Conservation (phyloP, 2,329 filamentous ascomycete genomes). For the Leptographium radiaticola region DNA sequence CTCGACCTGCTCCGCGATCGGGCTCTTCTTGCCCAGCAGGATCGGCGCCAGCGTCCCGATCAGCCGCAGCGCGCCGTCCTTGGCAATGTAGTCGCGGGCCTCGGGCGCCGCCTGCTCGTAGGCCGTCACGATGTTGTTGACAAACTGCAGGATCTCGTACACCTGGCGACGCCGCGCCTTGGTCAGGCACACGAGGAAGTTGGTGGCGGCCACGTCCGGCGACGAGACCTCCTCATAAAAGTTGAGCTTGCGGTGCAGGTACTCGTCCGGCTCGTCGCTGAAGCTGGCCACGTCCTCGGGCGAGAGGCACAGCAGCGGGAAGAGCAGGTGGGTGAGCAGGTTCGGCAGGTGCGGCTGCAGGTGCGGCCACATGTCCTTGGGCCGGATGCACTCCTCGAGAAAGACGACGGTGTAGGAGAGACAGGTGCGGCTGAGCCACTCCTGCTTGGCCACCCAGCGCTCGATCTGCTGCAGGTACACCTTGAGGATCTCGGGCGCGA, state of each 20-base stretch:
- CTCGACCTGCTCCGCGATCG: slow-evolving; percentile 93
- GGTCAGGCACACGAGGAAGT: slow-evolving; percentile 89
- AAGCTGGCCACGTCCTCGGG: slow-evolving; percentile 91
- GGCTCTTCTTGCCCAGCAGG: slow-evolving; percentile 94
- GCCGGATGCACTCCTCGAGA: slow-evolving; percentile 92
- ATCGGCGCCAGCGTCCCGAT: slow-evolving; percentile 91
- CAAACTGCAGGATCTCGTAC: slow-evolving; percentile 85
- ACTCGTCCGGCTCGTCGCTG: slow-evolving; percentile 87
- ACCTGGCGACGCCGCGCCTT: slow-evolving; percentile 93
- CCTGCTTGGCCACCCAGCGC: slow-evolving; percentile 89
- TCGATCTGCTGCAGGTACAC: slow-evolving; percentile 91
- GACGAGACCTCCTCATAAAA: slow-evolving; percentile 96
- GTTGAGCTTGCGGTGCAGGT: slow-evolving; percentile 92
- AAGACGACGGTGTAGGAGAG: slow-evolving; percentile 90
- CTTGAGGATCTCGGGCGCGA: slow-evolving; percentile 93
- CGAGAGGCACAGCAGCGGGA: slow-evolving; percentile 85
- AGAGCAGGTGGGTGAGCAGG: slow-evolving; percentile 86
- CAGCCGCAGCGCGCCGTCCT: slow-evolving; percentile 94
- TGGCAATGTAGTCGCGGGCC: slow-evolving; percentile 87
- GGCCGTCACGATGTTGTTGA: slow-evolving; percentile 87
- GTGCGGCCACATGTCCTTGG: slow-evolving; percentile 92
- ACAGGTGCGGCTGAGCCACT: slow-evolving; percentile 90
- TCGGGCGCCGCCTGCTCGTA: slow-evolving; percentile 76
- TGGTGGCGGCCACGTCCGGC: slow-evolving; percentile 89
- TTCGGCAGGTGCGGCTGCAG: slow-evolving; percentile 89